Evolutionary conservation across 2,329 filamentous ascomycete species (phyloP), one percentile per base, ranked within the genome.

Genomic region (Scedosporium dehoogii): DNA sequence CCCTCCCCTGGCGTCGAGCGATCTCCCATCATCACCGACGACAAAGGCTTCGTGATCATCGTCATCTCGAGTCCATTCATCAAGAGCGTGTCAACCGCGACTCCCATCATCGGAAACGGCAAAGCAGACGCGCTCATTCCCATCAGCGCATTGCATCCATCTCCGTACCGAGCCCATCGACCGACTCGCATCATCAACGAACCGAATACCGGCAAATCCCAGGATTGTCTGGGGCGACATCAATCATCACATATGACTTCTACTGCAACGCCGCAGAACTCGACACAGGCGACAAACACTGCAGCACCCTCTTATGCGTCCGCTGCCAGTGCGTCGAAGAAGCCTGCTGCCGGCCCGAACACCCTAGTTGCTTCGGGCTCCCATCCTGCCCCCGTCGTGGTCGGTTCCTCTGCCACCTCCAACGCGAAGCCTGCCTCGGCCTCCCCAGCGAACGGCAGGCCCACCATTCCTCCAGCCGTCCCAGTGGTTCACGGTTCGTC

Each of bases 381-480:
- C 67, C 69, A 73, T 64, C 67, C 78, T 68, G 79, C 82, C 65
- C 73, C 79, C 62, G 77, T 82, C 73, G 83, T 82, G 72, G 78
- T 82, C 72, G 81, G 79, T 71, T 80, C 80, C 64, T 74, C 77
- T 66, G 73, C 80, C 68, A 73, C 77, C 71, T 75, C 82, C 73
- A 81, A 84, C 83, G 84, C 81, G 69, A 86, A 86, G 73, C 76
- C 84, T 74, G 81, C 84, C 73, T 85, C 87, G 70, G 83, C 85
- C 70, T 87, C 90, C 80, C 85, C 89, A 74, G 85, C 96, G 83
- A 96, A 96, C 83, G 91, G 91, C 83, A 89, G 89, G 78, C 80
- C 81, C 68, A 80, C 86, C 75, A 88, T 88, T 75, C 82, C 82
- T 75, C 87, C 87, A 67, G 86, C 87, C 72, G 80, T 89, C 69